Evolutionary conservation across 2,329 filamentous ascomycete genomes (phyloP), one percentile per base, ranked within the genome.

Genomic region (Aureobasidium sp.): DNA sequence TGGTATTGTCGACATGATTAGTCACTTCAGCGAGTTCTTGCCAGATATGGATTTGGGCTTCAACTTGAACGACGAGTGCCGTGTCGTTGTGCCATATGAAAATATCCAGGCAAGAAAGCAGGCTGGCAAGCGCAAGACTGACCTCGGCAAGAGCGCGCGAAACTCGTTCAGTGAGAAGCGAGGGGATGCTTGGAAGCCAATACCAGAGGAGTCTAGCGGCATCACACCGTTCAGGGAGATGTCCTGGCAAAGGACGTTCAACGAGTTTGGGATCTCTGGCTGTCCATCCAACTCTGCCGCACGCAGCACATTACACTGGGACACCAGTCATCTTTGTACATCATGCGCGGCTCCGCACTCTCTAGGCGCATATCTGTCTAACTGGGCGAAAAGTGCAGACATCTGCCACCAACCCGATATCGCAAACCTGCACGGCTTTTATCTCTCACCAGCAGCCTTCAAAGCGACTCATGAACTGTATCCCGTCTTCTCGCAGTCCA

Each of bases 381-480:
- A 89, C 67, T 92, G 88, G 85, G 78, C 80, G 1, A 71, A 80
- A 9, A 84, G 87, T 5, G 81, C 85, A 6, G 82, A 90, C 51
- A 80, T 87, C 31, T 95, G 90, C 70, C 83, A 88, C 64, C 90
- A 94, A 69, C 87, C 90, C 0, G 90, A 94, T 66, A 77, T 93
- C 36, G 82, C 84, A 31, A 81, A 86, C 64, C 78, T 93, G 1
- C 89, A 93, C 68, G 87, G 89, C 45, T 85, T 93, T 69, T 85
- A 89, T 70, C 79, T 89, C 44, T 84, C 83, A 0, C 83, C 87
- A 0, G 82, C 87, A 8, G 79, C 82, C 0, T 79, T 84, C 65
- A 82, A 84, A 53, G 82, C 86, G 0, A 82, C 87, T 1, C 81
- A 84, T 64, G 79, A 86, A 22, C 78, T 94, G 4, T 74, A 88